A percentile compares a stretch with the other conserved stretches of the same genome.
Conservation (phyloP, 805 yeast species). For the Teunomyces tritomae region DNA sequence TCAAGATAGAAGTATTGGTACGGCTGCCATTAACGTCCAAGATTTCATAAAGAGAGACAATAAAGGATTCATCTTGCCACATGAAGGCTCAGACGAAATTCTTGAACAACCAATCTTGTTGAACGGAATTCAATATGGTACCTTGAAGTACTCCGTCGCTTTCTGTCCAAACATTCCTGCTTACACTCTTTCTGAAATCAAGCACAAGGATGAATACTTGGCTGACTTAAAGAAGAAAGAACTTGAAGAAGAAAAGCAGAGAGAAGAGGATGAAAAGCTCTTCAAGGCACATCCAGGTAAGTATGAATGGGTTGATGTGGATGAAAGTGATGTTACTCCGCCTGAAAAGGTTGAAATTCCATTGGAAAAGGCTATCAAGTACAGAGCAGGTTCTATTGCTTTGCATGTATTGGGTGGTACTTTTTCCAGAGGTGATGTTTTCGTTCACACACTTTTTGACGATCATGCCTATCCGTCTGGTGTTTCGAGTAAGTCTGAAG, state of each 20-base stretch:
- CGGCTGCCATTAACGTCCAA: conserved; percentile 47
- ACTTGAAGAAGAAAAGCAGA: conserved; percentile 33
- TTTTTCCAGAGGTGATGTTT: conserved; percentile 47
- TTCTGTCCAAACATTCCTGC: conserved; percentile 67
- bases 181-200: conserved; percentile 55
- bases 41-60: conserved; percentile 48
- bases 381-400: conserved; percentile 62
- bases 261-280: conserved; percentile 47
- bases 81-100: conserved; percentile 50
- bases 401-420: conserved; percentile 52
- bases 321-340: conserved; percentile 31
- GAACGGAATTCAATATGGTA: conserved; percentile 44
- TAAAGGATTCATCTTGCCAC: conserved; percentile 46
- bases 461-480: conserved; percentile 61
- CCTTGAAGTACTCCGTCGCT: conserved; percentile 52
- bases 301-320: conserved; percentile 61
- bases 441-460: conserved; percentile 61
- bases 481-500: conserved; percentile 47
- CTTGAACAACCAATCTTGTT: conserved; percentile 44
- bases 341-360: conserved; percentile 46
- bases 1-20: conserved; percentile 64
- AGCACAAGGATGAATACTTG: conserved; percentile 43
- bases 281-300: conserved; percentile 56
- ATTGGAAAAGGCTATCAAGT: conserved; percentile 50
- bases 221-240: conserved; percentile 27